phyloP scores from a whole-genome alignment of 2,329 filamentous ascomycete genomes.

The Aureobasidium sp. region DNA sequence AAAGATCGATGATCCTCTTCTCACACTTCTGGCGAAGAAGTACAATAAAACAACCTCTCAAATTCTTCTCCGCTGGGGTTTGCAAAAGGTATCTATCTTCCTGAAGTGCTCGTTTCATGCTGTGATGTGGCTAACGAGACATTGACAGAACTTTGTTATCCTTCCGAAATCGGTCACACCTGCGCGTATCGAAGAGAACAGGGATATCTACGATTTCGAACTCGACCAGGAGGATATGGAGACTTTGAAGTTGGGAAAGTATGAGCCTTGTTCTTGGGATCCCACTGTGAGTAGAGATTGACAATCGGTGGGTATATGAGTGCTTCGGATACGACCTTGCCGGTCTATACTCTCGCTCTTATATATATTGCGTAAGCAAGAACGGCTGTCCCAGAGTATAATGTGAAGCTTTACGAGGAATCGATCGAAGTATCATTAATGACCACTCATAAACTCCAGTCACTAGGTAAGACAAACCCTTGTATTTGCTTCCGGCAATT shows the following conservation, averaged over 20 bases:
- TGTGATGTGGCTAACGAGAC: neutral
- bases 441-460: neutral
- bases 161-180: constrained; percentile 70
- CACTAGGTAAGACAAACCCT: neutral
- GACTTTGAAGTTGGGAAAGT: constrained; percentile 58
- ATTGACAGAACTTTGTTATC: constrained; percentile 61
- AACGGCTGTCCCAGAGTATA: too few species aligned
- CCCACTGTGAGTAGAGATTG: constrained; percentile 52
- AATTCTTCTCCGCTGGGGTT: constrained; percentile 66
- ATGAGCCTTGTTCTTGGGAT: constrained; percentile 67
- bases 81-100: constrained; percentile 55
- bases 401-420: too few species aligned
- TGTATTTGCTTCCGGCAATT: neutral
- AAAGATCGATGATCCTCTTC: constrained; percentile 58
- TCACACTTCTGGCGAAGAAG: constrained; percentile 60
- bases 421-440: neutral
- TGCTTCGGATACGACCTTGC: too few species aligned
- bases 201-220: constrained; percentile 66
- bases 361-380: too few species aligned
- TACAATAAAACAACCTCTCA: constrained; percentile 65
- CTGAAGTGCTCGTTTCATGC: neutral
- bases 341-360: too few species aligned
- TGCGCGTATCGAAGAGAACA: constrained; percentile 67
- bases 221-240: constrained; percentile 66
- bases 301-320: too few species aligned